Percentiles rank a stretch among this genome's conserved stretches.
phyloP scores from a whole-genome alignment of 768 basidiomycete genomes.

The Lactarius deliciosus region DNA sequence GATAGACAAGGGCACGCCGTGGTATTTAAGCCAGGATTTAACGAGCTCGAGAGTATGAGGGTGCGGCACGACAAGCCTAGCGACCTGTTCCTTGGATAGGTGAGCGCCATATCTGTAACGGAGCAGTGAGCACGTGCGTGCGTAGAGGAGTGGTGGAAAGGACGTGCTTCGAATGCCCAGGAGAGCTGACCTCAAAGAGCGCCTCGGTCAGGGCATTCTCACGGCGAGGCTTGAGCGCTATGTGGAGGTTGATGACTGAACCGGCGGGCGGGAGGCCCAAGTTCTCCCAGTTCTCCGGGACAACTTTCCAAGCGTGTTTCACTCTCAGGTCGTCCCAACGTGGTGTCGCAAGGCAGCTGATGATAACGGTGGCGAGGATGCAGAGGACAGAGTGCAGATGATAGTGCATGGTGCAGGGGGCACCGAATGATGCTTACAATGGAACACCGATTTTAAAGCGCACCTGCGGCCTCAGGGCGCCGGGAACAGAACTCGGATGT shows the following conservation, averaged over 20 bases:
- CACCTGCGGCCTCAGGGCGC: too few relatives aligned
- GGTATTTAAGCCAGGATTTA: not conserved
- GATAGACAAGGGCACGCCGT: not conserved
- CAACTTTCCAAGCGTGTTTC: not conserved
- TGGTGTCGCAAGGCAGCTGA: not conserved
- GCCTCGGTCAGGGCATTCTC: not conserved
- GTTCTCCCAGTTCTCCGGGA: not conserved
- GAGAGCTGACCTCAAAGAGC: not conserved
- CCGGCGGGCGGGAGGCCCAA: not conserved
- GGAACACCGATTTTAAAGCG: too few relatives aligned
- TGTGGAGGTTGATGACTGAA: not conserved
- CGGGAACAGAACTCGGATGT: too few relatives aligned
- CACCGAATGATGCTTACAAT: too few relatives aligned
- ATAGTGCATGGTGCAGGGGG: not conserved
- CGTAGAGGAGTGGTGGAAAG: not conserved
- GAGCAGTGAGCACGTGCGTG: not conserved
- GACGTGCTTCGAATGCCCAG: not conserved
- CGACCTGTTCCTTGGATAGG: not conserved
- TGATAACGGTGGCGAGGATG: not conserved
- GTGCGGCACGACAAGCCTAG: not conserved
- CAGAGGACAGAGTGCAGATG: not conserved
- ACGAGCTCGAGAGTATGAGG: not conserved
- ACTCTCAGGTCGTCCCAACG: not conserved
- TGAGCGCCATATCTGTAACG: not conserved
- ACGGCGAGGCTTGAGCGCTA: not conserved